Evolutionary conservation across 2,329 filamentous ascomycete species (phyloP).

Genomic region (Thermomyces lanuginosus): DNA sequence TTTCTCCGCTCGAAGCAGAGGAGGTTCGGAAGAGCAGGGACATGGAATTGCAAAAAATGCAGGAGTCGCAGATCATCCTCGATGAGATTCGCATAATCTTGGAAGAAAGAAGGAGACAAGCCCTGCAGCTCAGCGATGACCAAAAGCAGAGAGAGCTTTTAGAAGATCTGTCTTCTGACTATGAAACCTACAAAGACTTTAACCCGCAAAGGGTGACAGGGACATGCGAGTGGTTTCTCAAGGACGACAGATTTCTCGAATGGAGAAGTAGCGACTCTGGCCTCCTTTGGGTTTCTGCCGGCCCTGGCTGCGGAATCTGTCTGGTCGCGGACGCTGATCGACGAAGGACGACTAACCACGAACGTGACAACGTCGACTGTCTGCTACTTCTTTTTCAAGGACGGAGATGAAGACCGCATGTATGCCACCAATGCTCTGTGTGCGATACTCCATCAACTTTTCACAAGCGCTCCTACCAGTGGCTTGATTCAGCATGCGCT

Average conservation of each 20-base stretch:
- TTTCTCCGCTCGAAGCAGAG: background rate
- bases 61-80: background rate
- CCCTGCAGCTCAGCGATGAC: background rate
- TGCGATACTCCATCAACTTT: constrained; percentile 24
- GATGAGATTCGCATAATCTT: too few species aligned
- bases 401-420: constrained; percentile 22
- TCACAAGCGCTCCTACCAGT: constrained; percentile 7
- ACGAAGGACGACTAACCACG: constrained; percentile 8
- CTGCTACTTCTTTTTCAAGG: constrained; percentile 34
- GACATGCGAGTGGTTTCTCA: constrained; percentile 11
- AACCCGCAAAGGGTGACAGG: constrained; percentile 6
- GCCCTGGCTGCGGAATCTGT: constrained; percentile 33
- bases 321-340: constrained; percentile 21
- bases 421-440: constrained; percentile 15
- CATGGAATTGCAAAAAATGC: background rate
- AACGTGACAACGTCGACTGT: constrained; percentile 9
- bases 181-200: constrained; percentile 9
- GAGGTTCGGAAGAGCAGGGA: background rate
- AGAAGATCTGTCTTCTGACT: constrained; percentile 7
- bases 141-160: constrained; percentile 1
- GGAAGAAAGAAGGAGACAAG: too few species aligned
- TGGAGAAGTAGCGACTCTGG: constrained; percentile 9
- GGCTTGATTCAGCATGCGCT: constrained; percentile 2
- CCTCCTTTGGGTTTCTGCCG: constrained; percentile 25
- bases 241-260: constrained; percentile 6